Percentiles rank a stretch among this genome's conserved stretches.
Evolutionary conservation across 306 rosid species (phyloP).

Genomic region (Casuarina equisetifolia): DNA sequence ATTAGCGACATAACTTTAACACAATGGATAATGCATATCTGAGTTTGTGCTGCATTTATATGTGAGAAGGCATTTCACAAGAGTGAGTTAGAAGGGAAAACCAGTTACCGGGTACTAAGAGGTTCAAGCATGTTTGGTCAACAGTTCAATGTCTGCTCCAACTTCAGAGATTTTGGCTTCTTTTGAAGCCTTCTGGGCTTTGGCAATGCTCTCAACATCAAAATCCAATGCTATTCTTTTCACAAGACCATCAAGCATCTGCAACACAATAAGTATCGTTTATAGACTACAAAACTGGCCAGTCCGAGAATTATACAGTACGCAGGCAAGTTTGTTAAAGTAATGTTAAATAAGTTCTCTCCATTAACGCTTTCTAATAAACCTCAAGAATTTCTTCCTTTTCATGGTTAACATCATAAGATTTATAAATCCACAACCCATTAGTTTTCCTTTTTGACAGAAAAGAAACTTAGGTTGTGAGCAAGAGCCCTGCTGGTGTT

Average conservation of each 20-base stretch:
- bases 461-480: not conserved
- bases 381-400: not conserved
- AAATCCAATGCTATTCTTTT: conserved; percentile 79
- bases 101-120: conserved; percentile 10
- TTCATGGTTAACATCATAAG: not conserved
- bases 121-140: conserved; percentile 50
- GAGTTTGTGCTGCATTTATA: not conserved
- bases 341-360: not conserved
- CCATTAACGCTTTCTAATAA: not conserved
- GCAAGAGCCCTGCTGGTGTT: not conserved
- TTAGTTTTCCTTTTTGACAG: not conserved
- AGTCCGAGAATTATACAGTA: not conserved
- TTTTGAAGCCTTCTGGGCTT: conserved; percentile 65
- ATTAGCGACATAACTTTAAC: not conserved
- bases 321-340: not conserved
- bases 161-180: conserved; percentile 79
- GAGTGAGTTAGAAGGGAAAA: not conserved
- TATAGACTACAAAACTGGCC: not conserved
- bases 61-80: not conserved
- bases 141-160: conserved; percentile 76
- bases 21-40: not conserved
- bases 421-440: not conserved
- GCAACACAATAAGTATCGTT: conserved; percentile 16
- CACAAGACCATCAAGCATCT: conserved; percentile 85
- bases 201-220: conserved; percentile 77